phyloP scores from a whole-genome alignment of 257 asterid genomes.

The Cynanchum wilfordii region DNA sequence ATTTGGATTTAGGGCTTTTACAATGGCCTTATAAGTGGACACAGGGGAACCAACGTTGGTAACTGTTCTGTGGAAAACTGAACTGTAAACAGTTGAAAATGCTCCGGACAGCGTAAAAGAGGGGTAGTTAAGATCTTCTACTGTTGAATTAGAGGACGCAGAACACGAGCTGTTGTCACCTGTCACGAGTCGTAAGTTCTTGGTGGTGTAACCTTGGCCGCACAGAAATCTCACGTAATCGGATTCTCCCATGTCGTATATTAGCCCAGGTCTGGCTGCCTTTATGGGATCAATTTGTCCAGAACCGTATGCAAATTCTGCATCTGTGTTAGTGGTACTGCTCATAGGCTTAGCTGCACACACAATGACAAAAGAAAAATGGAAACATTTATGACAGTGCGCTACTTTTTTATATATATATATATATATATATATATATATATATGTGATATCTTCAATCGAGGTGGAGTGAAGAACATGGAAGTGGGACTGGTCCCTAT shows the following conservation, averaged over 20 bases:
- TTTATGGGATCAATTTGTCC: constrained; percentile 64
- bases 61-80: constrained; percentile 39
- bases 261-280: constrained; percentile 54
- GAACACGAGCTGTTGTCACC: constrained; percentile 52
- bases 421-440: no score
- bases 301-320: constrained; percentile 63
- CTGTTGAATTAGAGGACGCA: constrained; percentile 34
- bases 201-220: constrained; percentile 61
- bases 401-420: no score
- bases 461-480: no score
- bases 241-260: constrained; percentile 44
- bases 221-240: constrained; percentile 62
- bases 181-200: constrained; percentile 36
- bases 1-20: constrained; percentile 13
- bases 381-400: no score
- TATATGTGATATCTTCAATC: no score
- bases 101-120: constrained; percentile 41
- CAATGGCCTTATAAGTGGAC: constrained; percentile 40
- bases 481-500: no score
- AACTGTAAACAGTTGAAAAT: constrained; percentile 11
- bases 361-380: no score
- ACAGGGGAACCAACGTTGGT: constrained; percentile 57
- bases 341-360: constrained; percentile 43
- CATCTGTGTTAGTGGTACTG: constrained; percentile 31
- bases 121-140: constrained; percentile 59